These are phyloP conservation scores for Brassica incana DNA, from an alignment of 345 rosid genomes.

Conservation along the genomic window DNA sequence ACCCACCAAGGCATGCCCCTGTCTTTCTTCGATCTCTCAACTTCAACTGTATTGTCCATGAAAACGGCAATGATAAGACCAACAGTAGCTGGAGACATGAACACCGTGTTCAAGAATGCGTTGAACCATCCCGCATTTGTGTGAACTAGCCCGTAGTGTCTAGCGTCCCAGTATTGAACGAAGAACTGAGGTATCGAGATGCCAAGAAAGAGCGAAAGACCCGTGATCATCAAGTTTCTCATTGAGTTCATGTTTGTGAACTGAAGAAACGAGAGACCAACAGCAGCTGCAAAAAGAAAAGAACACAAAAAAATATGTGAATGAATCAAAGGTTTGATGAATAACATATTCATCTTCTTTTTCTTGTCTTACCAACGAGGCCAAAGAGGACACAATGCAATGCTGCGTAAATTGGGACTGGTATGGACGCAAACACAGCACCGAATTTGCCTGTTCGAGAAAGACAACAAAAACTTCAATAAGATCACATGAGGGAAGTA, in stretches of 20 bases:
- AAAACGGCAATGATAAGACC: conserved; percentile 77
- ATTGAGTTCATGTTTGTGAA: conserved; percentile 96
- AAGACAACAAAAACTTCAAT: not conserved
- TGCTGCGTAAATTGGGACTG: conserved; percentile 87
- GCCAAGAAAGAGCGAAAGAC: conserved; percentile 85
- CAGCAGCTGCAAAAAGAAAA: conserved; percentile 57
- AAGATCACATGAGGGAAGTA: not conserved
- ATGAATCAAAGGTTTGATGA: not conserved
- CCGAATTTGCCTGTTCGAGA: conserved; percentile 79
- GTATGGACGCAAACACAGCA: conserved; percentile 96
- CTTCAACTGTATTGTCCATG: conserved; percentile 80
- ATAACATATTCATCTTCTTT: not conserved
- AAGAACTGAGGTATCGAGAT: conserved; percentile 86
- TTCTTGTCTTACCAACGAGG: conserved; percentile 55
- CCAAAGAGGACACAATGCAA: conserved; percentile 86
- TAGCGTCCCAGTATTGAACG: conserved; percentile 59
- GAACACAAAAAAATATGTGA: not conserved
- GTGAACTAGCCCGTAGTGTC: conserved; percentile 73
- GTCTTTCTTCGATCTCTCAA: conserved; percentile 78
- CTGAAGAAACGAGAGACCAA: conserved; percentile 91
- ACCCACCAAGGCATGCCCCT: conserved; percentile 99
- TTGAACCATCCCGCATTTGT: conserved; percentile 84
- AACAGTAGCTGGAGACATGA: conserved; percentile 82
- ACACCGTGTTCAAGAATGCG: conserved; percentile 79
- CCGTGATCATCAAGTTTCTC: conserved; percentile 83